Conservation (phyloP, 2,329 filamentous ascomycete genomes). For the Delphinella strobiligena region DNA sequence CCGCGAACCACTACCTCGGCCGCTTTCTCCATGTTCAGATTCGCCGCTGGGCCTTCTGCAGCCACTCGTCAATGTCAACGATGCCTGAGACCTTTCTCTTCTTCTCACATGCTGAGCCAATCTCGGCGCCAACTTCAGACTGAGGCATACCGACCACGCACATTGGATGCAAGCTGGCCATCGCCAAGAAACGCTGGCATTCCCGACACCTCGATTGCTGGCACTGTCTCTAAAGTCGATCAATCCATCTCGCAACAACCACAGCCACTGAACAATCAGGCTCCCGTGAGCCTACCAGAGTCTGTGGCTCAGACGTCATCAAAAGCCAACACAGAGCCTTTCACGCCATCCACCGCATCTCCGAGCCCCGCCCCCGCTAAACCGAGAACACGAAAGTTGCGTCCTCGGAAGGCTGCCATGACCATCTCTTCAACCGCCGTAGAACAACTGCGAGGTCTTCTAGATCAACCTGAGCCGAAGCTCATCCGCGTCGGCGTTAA, state of each 20-base stretch:
- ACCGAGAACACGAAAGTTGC: constrained; percentile 53
- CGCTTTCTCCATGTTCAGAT: constrained; percentile 19
- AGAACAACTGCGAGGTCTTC: constrained; percentile 60
- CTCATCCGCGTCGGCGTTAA: constrained; percentile 89
- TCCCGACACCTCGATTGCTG: constrained; percentile 50
- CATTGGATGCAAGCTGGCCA: constrained; percentile 43
- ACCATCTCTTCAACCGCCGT: constrained; percentile 71
- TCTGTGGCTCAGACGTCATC: constrained; percentile 51
- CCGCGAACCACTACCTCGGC: constrained; percentile 2
- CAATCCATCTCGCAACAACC: constrained; percentile 23
- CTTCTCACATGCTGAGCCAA: constrained; percentile 28
- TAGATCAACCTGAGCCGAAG: constrained; percentile 80
- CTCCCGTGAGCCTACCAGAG: constrained; percentile 44
- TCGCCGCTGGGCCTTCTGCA: constrained; percentile 17
- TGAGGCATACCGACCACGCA: constrained; percentile 50
- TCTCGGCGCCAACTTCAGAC: constrained; percentile 53
- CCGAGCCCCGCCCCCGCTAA: constrained; percentile 28
- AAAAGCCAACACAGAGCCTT: constrained; percentile 20
- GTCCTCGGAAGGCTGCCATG: constrained; percentile 83
- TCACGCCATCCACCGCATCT: constrained; percentile 14
- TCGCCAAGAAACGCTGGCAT: constrained; percentile 46
- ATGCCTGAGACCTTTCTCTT: constrained; percentile 35
- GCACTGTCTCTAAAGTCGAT: constrained; percentile 35
- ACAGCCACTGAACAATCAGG: constrained; percentile 16
- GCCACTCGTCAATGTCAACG: constrained; percentile 25